Percentiles rank a stretch among this genome's conserved stretches.
Evolutionary conservation across 2,329 filamentous ascomycete species (phyloP).

Genomic region (Xylariaceae sp.): DNA sequence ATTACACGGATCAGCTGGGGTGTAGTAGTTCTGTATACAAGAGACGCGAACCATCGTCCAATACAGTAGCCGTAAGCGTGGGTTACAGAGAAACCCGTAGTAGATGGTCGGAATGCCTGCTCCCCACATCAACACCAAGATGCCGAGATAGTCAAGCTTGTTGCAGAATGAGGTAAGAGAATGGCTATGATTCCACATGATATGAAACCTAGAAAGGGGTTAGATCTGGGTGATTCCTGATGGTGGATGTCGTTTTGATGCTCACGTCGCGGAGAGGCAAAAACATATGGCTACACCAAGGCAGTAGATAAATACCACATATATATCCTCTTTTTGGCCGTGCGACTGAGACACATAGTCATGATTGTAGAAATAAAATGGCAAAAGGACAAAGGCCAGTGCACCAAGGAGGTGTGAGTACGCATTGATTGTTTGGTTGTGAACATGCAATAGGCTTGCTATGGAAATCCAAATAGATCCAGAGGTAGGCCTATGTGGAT

Average conservation of each 20-base stretch:
- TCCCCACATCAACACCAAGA: constrained; percentile 17
- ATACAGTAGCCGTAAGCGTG: constrained; percentile 6
- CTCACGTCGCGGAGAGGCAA: constrained; percentile 11
- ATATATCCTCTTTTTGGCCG: constrained; percentile 2
- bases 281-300: constrained; percentile 15
- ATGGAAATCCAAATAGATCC: constrained; percentile 2
- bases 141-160: constrained; percentile 18
- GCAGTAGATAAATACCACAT: constrained; percentile 14
- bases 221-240: neutral
- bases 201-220: constrained; percentile 12
- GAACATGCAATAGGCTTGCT: constrained; percentile 1
- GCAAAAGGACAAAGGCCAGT: constrained; percentile 1
- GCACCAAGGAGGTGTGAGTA: constrained; percentile 7
- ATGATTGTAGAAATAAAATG: constrained; percentile 1
- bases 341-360: neutral
- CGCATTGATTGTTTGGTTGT: constrained; percentile 4
- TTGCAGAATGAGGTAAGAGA: constrained; percentile 4
- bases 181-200: constrained; percentile 11
- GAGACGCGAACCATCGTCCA: constrained; percentile 8
- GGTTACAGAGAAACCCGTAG: constrained; percentile 17
- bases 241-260: neutral
- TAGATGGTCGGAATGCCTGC: constrained; percentile 17
- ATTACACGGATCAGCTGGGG: neutral
- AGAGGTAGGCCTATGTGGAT: constrained; percentile 2
- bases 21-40: neutral